Evolutionary conservation across 1,284 basidiomycete species (phyloP), one percentile per base, ranked within the genome.

Genomic region (Cutaneotrichosporon arboriforme): DNA sequence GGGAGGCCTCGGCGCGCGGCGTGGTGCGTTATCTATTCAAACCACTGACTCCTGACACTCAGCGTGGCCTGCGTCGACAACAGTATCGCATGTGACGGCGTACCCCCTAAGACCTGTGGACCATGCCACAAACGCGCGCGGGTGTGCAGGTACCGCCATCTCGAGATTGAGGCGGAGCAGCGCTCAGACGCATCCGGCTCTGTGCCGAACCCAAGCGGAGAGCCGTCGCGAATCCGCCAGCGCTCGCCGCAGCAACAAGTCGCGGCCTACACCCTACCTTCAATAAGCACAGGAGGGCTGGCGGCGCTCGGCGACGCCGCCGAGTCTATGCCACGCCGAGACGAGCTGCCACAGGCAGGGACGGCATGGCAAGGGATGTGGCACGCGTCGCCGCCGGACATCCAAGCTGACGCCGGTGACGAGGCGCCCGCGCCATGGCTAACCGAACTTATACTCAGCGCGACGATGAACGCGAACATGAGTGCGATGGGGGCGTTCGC

Each of bases 1-100:
- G 61, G 61, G 2, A 51, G 61, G 8, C 61, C 61, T 8, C 54
- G 57, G 14, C 54, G 54, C 8, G 50, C 55, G 8, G 57, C 59
- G 14, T 61, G 61, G 59, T 61, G 18, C 26, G 26, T 31, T 31
- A 7, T 10, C 26, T 31, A 5, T 10, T 31, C 26, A 31, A 31
- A n/a, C n/a, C n/a, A n/a, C n/a, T n/a, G n/a, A n/a, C n/a, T n/a
- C 26, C 21, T 36, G n/a, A 46, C 34, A 8, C 10, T 2, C 33
- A 60, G 58, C 39, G 43, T 52, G 8, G 38, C 50, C 0, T 63
- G 61, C 15, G 53, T 54, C 17, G 46, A 50, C 9, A 34, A 45
- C 2, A 49, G 50, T 13, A 46, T 55, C 1, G 51, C 52, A 8
- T 59, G 55, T 39, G 55, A 57, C 31, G 59, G 57, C 21, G 47